Base-by-base conservation (phyloP, 2,329 filamentous ascomycete species). In the Pezicula radicicola region DNA sequence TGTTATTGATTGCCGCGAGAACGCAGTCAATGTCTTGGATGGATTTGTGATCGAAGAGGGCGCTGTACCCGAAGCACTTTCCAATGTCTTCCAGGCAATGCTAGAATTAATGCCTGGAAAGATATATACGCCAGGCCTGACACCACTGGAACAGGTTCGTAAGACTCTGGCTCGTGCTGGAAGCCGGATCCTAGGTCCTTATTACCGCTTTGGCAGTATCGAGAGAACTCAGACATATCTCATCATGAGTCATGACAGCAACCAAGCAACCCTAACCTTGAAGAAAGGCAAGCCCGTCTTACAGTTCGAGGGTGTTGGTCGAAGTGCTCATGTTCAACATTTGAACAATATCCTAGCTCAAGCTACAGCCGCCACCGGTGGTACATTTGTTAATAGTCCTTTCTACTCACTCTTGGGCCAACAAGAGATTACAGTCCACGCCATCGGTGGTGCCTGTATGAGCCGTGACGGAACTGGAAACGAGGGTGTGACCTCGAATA, bases 11-110 rank as follows among this genome's bases (percentile, higher is more conserved):
- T 76, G 78, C 60, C 70, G 81, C 10, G 66, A 69, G 27, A 74
- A 71, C 2, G 70, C 74, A 25, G 61, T 70, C 1, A 78, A 83
- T 54, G 75, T 76, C 0, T 66, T 81, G n/a, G 76, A 83, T 61
- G 81, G 79, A 2, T 85, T 78, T 57, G 76, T 85, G 2, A 76
- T 85, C 6, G 75, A 85, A 60, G 82, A 86, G 55, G 81, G 82
- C 0, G 73, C 77, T 1, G 72, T 85, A 2, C 81, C 82, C 0
- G 68, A 73, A 19, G 78, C 79, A 0, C 67, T 85, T 7, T 71
- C 75, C 0, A 70, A 70, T 1, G 70, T 84, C 41, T 66, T 85
- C 48, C 78, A 81, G 59, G 65, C 72, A 1, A 72, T 83, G 65
- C 66, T 25, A 2, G 25, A 25, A 7, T 25, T 25, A 25, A 25